Conservation (phyloP, 2,329 filamentous ascomycete genomes). For the Sporothrix protearum region DNA sequence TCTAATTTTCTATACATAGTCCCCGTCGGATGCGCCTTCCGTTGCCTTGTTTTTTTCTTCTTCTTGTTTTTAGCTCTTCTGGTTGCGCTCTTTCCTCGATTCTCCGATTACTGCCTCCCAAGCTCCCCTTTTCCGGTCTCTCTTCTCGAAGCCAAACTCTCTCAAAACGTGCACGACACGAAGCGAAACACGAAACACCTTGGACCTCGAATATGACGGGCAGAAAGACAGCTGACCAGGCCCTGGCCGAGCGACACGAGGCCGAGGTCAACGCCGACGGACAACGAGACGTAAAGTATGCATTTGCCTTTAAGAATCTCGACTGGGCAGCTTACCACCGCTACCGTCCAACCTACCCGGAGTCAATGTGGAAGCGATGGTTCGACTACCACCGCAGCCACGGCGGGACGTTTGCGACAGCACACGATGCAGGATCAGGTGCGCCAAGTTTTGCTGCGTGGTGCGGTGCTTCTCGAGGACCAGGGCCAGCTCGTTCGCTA, state of each 20-base stretch:
- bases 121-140: neutral
- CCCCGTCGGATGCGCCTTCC: neutral
- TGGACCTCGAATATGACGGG: neutral
- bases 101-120: neutral
- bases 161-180: neutral
- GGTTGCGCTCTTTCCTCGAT: neutral
- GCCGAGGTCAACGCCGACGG: slow-evolving; percentile 12
- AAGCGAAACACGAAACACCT: neutral
- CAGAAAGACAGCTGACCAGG: neutral
- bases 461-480: neutral
- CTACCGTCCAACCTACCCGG: slow-evolving; percentile 27
- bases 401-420: slow-evolving; percentile 22
- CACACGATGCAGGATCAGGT: slow-evolving; percentile 26
- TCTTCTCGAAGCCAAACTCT: neutral
- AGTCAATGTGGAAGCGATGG: slow-evolving; percentile 28
- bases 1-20: neutral
- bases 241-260: slow-evolving; percentile 23
- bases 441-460: neutral
- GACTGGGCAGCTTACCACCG: slow-evolving; percentile 30
- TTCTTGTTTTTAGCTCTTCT: neutral
- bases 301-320: slow-evolving; percentile 29
- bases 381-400: slow-evolving; percentile 24
- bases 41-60: neutral
- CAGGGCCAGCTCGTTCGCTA: too few species aligned
- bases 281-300: slow-evolving; percentile 25